Conservation (phyloP, 2,329 filamentous ascomycete species). For the Fusarium sp. region DNA sequence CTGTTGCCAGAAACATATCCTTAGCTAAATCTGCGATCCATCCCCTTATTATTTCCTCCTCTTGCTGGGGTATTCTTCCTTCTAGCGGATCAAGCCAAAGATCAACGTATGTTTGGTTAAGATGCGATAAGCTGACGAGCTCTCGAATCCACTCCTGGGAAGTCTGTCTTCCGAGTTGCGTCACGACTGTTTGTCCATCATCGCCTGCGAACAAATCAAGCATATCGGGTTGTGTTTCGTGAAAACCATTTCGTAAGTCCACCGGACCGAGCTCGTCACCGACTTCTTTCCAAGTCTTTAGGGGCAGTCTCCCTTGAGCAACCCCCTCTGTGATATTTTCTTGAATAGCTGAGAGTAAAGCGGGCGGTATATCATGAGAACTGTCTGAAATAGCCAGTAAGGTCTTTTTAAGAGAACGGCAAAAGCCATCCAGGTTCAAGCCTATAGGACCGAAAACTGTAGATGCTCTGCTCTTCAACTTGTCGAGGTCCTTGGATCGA, state of each 20-base stretch:
- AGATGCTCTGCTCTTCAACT: background rate
- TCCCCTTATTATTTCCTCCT: constrained; percentile 35
- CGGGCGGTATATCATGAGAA: constrained; percentile 40
- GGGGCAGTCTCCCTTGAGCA: constrained; percentile 39
- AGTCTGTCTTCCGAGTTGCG: constrained; percentile 42
- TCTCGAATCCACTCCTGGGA: constrained; percentile 38
- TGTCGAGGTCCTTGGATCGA: background rate
- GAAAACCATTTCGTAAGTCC: constrained; percentile 8
- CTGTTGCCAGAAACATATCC: constrained; percentile 48
- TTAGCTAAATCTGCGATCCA: constrained; percentile 48
- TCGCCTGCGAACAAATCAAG: constrained; percentile 41
- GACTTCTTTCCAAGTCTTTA: constrained; percentile 48
- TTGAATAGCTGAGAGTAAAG: constrained; percentile 42
- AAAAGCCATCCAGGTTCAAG: constrained; percentile 41
- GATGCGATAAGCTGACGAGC: constrained; percentile 40
- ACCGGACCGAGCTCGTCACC: constrained; percentile 7
- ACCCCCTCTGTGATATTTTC: constrained; percentile 40
- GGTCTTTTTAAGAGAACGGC: constrained; percentile 27
- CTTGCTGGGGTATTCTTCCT: constrained; percentile 35
- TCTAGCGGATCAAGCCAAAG: constrained; percentile 46
- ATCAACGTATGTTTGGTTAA: constrained; percentile 43
- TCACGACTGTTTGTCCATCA: constrained; percentile 43
- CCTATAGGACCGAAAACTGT: constrained; percentile 25
- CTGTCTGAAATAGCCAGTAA: constrained; percentile 20
- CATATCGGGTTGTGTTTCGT: constrained; percentile 43